Evolutionary conservation across 148 eudicot genomes (phyloP), one percentile per base, ranked within the genome.

Genomic region (Diospyros lotus): DNA sequence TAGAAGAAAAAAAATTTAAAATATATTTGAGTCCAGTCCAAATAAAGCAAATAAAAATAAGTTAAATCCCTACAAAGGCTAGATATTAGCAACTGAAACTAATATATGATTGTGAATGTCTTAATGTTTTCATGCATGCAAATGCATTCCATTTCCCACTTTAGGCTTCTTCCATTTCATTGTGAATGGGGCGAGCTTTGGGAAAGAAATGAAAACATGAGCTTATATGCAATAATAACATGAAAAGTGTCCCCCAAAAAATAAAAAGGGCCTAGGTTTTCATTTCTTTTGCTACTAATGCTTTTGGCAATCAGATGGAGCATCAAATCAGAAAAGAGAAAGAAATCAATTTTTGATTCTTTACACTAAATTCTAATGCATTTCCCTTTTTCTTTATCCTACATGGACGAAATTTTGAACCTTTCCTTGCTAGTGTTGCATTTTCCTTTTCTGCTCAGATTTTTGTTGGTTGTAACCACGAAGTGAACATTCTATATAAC

Each of bases 401-500:
- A 68, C 58, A 51, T 28, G 64, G 10, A 43, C 38, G 8, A 48
- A 28, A 5, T 69, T 39, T 9, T 6, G 52, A 54, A 41, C 60
- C 53, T 28, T 46, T 43, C n/a, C 18, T 39, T 18, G 62, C 42
- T 12, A 10, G 10, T 50, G 6, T 28, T 42, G 3, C 2, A 55
- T 14, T 13, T 13, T 46, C 42, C 15, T 18, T 69, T 60, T 40
- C 71, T 53, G 55, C 48, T 44, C 59, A 42, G 62, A 28, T 28
- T 28, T 28, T 62, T 5, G 73, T 38, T 41, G 68, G 28, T 28
- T 48, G 66, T 39, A 69, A 69, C 58, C 69, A 54, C 40, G 55
- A 53, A 51, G 59, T 64, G 53, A 39, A 69, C 14, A 56, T 56
- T 66, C 81, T 66, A 66, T 69, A 64, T 48, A 53, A 81, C 59